Evolutionary conservation across 345 rosid genomes (phyloP), one percentile per base, ranked within the genome.

Genomic region (Psidium guajava): DNA sequence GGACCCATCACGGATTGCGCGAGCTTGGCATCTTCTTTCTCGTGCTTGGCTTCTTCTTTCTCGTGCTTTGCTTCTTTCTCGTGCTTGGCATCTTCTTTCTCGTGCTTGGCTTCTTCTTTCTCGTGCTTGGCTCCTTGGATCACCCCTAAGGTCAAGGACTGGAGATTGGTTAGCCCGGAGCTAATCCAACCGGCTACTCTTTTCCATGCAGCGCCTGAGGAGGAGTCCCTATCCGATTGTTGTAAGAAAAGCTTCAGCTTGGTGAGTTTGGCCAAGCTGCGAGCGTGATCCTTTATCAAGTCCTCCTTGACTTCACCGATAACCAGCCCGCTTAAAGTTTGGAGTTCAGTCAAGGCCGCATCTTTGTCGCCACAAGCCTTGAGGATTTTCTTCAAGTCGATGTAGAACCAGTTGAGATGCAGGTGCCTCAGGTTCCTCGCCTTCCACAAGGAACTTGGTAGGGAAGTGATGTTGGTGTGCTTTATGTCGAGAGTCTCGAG

Each of bases 401-500:
- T 22, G 32, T 14, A 52, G 40, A 59, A 27, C 73, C 40, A 59
- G 5, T 15, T 50, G 4, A 69, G 77, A 69, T 61, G 40, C 47
- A 84, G 77, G 55, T 84, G 57, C n/a, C 57, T 25, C 44, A 49
- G 40, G n/a, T 54, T 12, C 28, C 18, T 14, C 0, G 55, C 40
- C 85, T 64, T 64, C 85, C 82, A 84, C 11, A 64, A 22, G 55
- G 51, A 50, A 49, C 32, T 52, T 5, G 85, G 58, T 3, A 27
- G 81, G 18, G 5, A n/a, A 2, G 85, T 83, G 20, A 25, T 6
- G 69, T 59, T n/a, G 18, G 89, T 89, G 25, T 82, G 85, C 84
- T 85, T 88, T 49, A 88, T 28, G 85, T 88, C 88, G 11, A 88
- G 54, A 3, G 90, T 87, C 28, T 85, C 85, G 6, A 88, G 84